Percentiles rank a stretch among this genome's conserved stretches.
These are phyloP conservation scores for Beauveria bassiana DNA, from an alignment of 2,329 filamentous ascomycete genomes.

Conservation along the genomic window DNA sequence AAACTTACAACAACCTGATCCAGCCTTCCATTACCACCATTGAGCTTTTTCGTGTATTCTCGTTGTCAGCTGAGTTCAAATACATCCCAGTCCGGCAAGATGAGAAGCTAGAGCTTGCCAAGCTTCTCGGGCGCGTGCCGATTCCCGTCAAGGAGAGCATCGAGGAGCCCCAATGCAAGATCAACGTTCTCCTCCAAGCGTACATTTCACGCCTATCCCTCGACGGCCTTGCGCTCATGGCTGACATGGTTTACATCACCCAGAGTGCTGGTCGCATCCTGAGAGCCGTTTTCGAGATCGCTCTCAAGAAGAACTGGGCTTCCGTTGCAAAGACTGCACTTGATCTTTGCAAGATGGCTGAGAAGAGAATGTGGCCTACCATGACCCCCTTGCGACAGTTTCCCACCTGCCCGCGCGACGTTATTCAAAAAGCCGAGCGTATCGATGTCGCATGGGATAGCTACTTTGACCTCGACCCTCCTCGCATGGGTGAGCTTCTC, in stretches of 20 bases:
- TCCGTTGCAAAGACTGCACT: slow-evolving; percentile 86
- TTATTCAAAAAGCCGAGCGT: slow-evolving; percentile 85
- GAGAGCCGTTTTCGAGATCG: slow-evolving; percentile 92
- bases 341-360: slow-evolving; percentile 96
- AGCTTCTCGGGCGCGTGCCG: slow-evolving; percentile 80
- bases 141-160: slow-evolving; percentile 97
- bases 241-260: slow-evolving; percentile 96
- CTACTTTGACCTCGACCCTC: slow-evolving; percentile 94
- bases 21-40: slow-evolving; percentile 89
- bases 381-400: slow-evolving; percentile 97
- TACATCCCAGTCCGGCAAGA: slow-evolving; percentile 97
- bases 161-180: slow-evolving; percentile 94
- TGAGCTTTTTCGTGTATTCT: slow-evolving; percentile 93
- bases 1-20: slow-evolving; percentile 92
- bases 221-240: slow-evolving; percentile 92
- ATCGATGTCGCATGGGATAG: slow-evolving; percentile 90
- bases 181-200: slow-evolving; percentile 93
- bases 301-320: slow-evolving; percentile 94
- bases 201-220: slow-evolving; percentile 93
- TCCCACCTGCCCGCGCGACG: slow-evolving; percentile 69
- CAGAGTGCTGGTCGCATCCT: slow-evolving; percentile 96
- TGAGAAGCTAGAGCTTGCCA: slow-evolving; percentile 92
- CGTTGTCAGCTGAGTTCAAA: slow-evolving; percentile 95
- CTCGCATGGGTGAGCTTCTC: slow-evolving; percentile 89
- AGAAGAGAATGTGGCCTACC: slow-evolving; percentile 99